Evolutionary conservation across 441 rosid species (phyloP).

Genomic region (Pelargonium australe): DNA sequence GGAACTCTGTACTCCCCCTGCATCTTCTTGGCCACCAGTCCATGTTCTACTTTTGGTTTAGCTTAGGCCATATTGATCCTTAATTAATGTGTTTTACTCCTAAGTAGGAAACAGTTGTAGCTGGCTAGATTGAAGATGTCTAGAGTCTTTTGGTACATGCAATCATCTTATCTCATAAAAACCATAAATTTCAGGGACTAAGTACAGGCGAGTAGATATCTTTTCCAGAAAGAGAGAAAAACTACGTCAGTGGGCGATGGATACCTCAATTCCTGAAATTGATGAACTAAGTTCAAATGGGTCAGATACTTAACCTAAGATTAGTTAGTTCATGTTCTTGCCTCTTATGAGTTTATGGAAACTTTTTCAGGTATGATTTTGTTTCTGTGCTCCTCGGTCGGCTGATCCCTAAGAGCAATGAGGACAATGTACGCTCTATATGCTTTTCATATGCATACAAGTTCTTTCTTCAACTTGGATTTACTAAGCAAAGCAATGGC

Average conservation of each 20-base stretch:
- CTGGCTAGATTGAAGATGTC: background rate
- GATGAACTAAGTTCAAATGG: conserved; percentile 39
- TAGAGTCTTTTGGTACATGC: conserved; percentile 1
- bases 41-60: background rate
- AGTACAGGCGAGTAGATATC: conserved; percentile 27
- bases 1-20: background rate
- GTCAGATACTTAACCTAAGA: conserved; percentile 31
- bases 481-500: conserved; percentile 13
- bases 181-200: conserved; percentile 32
- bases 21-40: conserved; percentile 6
- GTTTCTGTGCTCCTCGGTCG: conserved; percentile 47
- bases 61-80: background rate
- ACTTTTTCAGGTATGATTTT: conserved; percentile 42
- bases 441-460: conserved; percentile 12
- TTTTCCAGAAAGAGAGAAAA: conserved; percentile 49
- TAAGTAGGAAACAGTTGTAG: background rate
- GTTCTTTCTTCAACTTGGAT: conserved; percentile 19
- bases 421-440: conserved; percentile 37
- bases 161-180: conserved; percentile 3
- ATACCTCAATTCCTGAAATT: conserved; percentile 39
- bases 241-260: conserved; percentile 43
- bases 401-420: conserved; percentile 35
- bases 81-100: background rate
- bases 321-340: conserved; percentile 17
- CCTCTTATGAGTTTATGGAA: conserved; percentile 21